Percentiles rank a stretch among this genome's conserved stretches.
Conservation (phyloP, 2,329 filamentous ascomycete genomes). For the Pseudogymnoascus sp. region DNA sequence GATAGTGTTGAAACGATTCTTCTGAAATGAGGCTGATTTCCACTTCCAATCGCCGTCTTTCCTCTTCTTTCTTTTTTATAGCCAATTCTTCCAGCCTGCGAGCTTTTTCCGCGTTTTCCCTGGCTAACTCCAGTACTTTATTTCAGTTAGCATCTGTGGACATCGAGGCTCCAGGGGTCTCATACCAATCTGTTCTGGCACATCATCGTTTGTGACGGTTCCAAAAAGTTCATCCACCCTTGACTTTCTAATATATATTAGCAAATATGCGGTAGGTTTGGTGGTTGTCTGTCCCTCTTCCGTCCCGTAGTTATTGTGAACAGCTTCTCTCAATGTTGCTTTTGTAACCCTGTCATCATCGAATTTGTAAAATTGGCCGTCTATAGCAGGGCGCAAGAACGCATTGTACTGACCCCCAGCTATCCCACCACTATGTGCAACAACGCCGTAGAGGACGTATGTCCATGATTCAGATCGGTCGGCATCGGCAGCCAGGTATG, state of each 20-base stretch:
- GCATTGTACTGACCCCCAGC: constrained; percentile 98
- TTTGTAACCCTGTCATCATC: constrained; percentile 95
- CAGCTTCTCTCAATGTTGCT: constrained; percentile 78
- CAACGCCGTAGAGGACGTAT: constrained; percentile 87
- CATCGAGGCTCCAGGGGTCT: constrained; percentile 10
- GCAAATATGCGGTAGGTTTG: constrained; percentile 81
- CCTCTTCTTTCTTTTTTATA: constrained; percentile 77
- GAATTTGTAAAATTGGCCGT: constrained; percentile 93
- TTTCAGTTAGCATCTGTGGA: constrained; percentile 38
- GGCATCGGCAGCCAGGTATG: constrained; percentile 77
- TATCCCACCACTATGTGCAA: constrained; percentile 92
- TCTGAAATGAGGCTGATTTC: constrained; percentile 74
- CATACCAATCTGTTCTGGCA: constrained; percentile 66
- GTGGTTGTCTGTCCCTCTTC: constrained; percentile 54
- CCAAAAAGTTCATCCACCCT: constrained; percentile 75
- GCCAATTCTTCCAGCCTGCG: constrained; percentile 47
- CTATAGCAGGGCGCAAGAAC: constrained; percentile 86
- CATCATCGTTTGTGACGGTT: constrained; percentile 64
- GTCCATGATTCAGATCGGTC: constrained; percentile 83
- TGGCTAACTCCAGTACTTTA: constrained; percentile 69
- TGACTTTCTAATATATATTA: constrained; percentile 91
- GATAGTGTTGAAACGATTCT: constrained; percentile 69
- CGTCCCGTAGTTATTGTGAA: constrained; percentile 95
- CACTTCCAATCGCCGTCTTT: constrained; percentile 80
- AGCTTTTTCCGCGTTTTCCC: background rate